phyloP scores from a whole-genome alignment of 306 rosid species.

The Arachis stenosperma region DNA sequence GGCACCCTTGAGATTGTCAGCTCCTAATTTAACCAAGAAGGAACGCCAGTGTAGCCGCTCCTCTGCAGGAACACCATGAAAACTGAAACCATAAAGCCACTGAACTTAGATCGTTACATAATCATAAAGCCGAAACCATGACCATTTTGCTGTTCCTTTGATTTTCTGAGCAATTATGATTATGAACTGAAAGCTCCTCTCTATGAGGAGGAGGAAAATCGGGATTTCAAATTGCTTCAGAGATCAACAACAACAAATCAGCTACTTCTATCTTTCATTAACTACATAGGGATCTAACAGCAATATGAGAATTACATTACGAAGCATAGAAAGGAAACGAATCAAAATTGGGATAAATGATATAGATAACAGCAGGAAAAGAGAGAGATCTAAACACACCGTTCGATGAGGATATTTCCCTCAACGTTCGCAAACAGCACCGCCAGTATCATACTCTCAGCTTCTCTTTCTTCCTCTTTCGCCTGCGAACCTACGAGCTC shows the following conservation, averaged over 20 bases:
- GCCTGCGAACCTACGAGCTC: background rate
- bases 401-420: constrained; percentile 76
- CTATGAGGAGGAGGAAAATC: background rate
- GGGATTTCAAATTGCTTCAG: constrained; percentile 22
- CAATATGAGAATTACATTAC: background rate
- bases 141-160: background rate
- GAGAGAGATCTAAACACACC: constrained; percentile 35
- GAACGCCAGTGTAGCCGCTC: constrained; percentile 97
- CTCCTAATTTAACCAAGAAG: constrained; percentile 88
- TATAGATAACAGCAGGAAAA: background rate
- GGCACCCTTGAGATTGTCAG: constrained; percentile 90
- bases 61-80: constrained; percentile 96
- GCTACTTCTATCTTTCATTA: background rate
- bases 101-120: constrained; percentile 7
- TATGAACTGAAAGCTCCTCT: background rate
- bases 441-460: constrained; percentile 64
- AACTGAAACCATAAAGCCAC: constrained; percentile 49
- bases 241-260: background rate
- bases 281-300: background rate
- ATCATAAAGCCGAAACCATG: constrained; percentile 16
- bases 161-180: background rate
- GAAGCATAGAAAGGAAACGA: background rate
- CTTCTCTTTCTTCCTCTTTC: background rate
- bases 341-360: constrained; percentile 4
- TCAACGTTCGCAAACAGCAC: constrained; percentile 74